Base-by-base conservation (phyloP, 148 eudicot genomes). In the Rhododendron kiyosumense region DNA sequence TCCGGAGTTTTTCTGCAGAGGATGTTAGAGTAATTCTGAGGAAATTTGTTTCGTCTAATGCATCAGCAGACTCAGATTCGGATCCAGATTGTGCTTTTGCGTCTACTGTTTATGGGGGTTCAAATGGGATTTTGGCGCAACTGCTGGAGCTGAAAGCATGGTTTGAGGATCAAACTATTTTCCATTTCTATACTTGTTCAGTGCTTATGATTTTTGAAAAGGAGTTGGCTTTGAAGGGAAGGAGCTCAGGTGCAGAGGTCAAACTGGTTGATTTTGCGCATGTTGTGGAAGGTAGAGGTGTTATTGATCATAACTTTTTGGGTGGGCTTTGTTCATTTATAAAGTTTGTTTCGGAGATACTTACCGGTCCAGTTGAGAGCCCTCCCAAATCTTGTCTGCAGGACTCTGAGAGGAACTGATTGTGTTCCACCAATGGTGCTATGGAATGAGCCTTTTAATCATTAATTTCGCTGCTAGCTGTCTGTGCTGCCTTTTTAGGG, bases 181-280 rank as follows among this genome's bases (percentile, higher is more conserved):
- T 89, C 67, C 98, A 97, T 76, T 94, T 97, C 81, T 86, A 89
- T 88, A 89, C 95, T 3, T 92, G 95, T 85, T 96, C 99, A 10
- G 54, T 94, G 89, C 92, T 95, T 54, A 80, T 97, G 84, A 85
- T 89, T 78, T 93, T 84, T 78, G 98, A 94, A 48, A 92, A 91
- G 89, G 93, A 89, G 84, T 87, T 89, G 52, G 87, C 85, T 15
- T 63, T 83, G 71, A 57, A 90, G 48, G 93, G 90, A 36, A 81
- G 80, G 84, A 81, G 84, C 85, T 85, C 92, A 1, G 84, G 85
- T 41, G 92, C 94, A 69, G 92, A 90, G 85, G 85, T 97, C 48
- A 95, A 93, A 90, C 94, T 97, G n/a, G 87, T 97, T 79, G 99
- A 97, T 92, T 97, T 97, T 87, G 95, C 98, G 17, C 99, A 95